A percentile compares a stretch with the other conserved stretches of the same genome.
phyloP scores from a whole-genome alignment of 169 alveolate genomes.

The Eimeria praecox region DNA sequence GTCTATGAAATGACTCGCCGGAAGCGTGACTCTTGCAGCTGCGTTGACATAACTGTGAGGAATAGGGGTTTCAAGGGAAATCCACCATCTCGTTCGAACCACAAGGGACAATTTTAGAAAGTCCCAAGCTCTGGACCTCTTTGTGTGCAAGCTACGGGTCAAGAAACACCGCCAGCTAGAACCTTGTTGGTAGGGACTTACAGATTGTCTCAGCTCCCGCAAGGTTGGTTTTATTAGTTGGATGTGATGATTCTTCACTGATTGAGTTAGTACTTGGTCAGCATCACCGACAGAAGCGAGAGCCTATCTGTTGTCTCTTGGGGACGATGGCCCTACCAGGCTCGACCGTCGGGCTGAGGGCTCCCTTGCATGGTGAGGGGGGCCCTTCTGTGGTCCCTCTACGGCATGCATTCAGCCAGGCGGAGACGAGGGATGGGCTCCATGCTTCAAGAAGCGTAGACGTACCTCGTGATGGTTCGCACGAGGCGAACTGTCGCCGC shows the following conservation, averaged over 20 bases:
- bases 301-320: conserved; percentile 15
- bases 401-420: conserved; percentile 25
- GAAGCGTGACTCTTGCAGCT: conserved; percentile 41
- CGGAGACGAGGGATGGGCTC: conserved; percentile 53
- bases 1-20: conserved; percentile 69
- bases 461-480: conserved; percentile 19
- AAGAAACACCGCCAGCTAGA: conserved; percentile 22
- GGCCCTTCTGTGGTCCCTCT: conserved; percentile 29
- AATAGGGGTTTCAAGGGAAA: conserved; percentile 33
- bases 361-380: conserved; percentile 56
- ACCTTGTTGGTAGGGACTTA: conserved; percentile 34
- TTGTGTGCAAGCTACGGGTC: conserved; percentile 11
- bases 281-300: conserved; percentile 8
- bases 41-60: background rate
- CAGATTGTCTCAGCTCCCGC: background rate
- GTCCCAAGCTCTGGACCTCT: background rate
- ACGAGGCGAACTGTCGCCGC: conserved; percentile 61
- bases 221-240: conserved; percentile 60
- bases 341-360: conserved; percentile 49
- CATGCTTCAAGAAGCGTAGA: conserved; percentile 4
- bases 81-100: conserved; percentile 2
- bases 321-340: conserved; percentile 54
- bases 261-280: background rate
- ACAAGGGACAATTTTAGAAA: conserved; percentile 4
- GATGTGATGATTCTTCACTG: conserved; percentile 21